A percentile compares a stretch with the other conserved stretches of the same genome.
Evolutionary conservation across 139 green algal species (phyloP).

Genomic region (Tetraselmis striata): DNA sequence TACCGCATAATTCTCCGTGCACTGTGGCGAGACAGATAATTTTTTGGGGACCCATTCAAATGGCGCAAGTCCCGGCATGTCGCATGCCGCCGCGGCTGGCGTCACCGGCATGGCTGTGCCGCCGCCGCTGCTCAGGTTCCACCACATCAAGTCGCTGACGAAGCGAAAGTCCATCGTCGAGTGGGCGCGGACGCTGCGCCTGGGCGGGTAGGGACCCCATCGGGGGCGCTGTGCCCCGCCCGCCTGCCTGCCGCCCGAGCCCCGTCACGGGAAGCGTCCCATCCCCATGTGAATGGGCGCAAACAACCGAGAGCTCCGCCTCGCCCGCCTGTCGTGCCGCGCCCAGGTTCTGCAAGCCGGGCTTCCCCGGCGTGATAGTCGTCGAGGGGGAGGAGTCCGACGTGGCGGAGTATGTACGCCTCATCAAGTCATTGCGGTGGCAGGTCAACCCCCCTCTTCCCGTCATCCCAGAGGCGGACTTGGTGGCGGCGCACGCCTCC

Average conservation of each 20-base stretch:
- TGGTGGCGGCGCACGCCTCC: not conserved
- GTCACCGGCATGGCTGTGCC: too few species aligned
- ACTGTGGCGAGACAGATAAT: too few species aligned
- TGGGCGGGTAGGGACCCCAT: conserved; percentile 25
- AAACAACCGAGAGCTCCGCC: too few species aligned
- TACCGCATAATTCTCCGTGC: too few species aligned
- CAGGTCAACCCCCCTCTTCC: not conserved
- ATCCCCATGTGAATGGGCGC: too few species aligned
- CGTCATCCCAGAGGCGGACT: not conserved
- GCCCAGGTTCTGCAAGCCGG: conserved; percentile 36
- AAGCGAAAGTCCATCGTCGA: conserved; percentile 61
- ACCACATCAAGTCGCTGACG: conserved; percentile 61
- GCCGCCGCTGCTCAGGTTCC: too few species aligned
- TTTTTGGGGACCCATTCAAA: too few species aligned
- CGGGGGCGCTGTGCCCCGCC: not conserved
- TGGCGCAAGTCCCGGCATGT: too few species aligned
- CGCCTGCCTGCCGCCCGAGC: not conserved
- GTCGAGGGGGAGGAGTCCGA: conserved; percentile 16
- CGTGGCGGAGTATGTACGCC: conserved; percentile 36
- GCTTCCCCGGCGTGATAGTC: conserved; percentile 37
- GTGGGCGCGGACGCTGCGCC: conserved; percentile 38
- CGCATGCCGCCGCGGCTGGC: too few species aligned
- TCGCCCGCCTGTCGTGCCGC: too few species aligned
- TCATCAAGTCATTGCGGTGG: not conserved
- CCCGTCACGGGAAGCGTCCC: too few species aligned